A percentile compares a stretch with the other conserved stretches of the same genome.
These are phyloP conservation scores for Glaciozyma martinii DNA, from an alignment of 768 basidiomycete species.

Conservation along the genomic window DNA sequence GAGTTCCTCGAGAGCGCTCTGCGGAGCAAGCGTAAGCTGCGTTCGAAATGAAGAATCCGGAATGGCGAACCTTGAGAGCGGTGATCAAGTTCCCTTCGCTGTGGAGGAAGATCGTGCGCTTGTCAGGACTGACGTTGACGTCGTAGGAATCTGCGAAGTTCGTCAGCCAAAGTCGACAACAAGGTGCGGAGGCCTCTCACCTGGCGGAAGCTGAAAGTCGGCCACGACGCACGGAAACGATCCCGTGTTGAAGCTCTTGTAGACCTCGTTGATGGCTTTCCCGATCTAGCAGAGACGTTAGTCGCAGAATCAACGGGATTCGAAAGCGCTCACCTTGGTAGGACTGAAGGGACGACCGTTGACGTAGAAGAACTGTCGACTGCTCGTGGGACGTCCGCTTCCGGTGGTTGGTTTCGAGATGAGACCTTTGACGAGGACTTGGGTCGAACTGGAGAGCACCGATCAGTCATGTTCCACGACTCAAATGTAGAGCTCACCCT, in stretches of 20 bases:
- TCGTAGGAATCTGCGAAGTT: slow-evolving; percentile 60
- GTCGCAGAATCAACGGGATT: too few species aligned
- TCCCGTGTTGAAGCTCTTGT: slow-evolving; percentile 64
- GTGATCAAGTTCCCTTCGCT: slow-evolving; percentile 70
- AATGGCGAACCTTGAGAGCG: slow-evolving; percentile 58
- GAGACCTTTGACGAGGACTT: slow-evolving; percentile 61
- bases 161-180: neutral
- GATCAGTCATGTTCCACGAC: neutral
- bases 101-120: slow-evolving; percentile 86
- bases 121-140: slow-evolving; percentile 93
- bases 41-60: neutral
- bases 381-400: slow-evolving; percentile 64
- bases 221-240: slow-evolving; percentile 77
- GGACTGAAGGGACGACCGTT: slow-evolving; percentile 83
- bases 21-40: neutral
- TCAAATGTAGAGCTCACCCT: neutral
- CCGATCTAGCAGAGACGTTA: slow-evolving; percentile 51
- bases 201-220: slow-evolving; percentile 69
- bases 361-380: slow-evolving; percentile 85
- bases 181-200: slow-evolving; percentile 40
- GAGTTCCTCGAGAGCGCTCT: slow-evolving; percentile 59
- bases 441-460: slow-evolving; percentile 22
- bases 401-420: slow-evolving; percentile 73
- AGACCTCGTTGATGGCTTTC: slow-evolving; percentile 86
- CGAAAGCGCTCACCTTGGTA: slow-evolving; percentile 51